A percentile compares a stretch with the other conserved stretches of the same genome.
Conservation (phyloP, 805 yeast genomes). For the Lipomyces japonicus region DNA sequence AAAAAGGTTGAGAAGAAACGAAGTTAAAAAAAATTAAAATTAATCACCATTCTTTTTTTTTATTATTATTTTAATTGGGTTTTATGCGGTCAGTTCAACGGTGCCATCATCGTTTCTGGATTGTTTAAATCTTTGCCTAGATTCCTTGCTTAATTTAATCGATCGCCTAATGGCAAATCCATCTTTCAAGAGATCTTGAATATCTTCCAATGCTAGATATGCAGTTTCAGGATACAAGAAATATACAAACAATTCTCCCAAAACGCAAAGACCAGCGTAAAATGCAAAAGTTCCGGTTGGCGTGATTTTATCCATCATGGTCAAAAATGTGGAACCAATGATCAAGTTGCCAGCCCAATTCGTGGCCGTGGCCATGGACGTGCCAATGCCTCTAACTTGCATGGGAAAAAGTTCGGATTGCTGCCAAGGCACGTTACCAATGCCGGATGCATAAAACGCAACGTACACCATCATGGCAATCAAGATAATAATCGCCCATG, state of each 20-base stretch:
- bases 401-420: constrained; percentile 94
- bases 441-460: constrained; percentile 88
- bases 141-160: constrained; percentile 49
- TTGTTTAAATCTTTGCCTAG: constrained; percentile 30
- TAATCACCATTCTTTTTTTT: no score
- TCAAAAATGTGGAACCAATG: constrained; percentile 85
- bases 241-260: constrained; percentile 69
- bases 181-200: constrained; percentile 70
- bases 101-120: background rate
- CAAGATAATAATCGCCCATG: constrained; percentile 84
- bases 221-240: constrained; percentile 91
- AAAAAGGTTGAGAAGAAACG: no score
- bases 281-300: constrained; percentile 93
- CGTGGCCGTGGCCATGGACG: constrained; percentile 84
- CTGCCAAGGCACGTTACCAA: constrained; percentile 98
- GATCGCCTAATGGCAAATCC: constrained; percentile 83
- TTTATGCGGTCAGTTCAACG: background rate
- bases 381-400: constrained; percentile 87
- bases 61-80: no score
- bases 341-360: constrained; percentile 95
- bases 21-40: no score
- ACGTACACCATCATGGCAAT: constrained; percentile 82
- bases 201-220: constrained; percentile 86
- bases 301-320: constrained; percentile 88
- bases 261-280: constrained; percentile 74